Evolutionary conservation across 2,329 filamentous ascomycete genomes (phyloP).

Genomic region (Ceratocystis cubensis): DNA sequence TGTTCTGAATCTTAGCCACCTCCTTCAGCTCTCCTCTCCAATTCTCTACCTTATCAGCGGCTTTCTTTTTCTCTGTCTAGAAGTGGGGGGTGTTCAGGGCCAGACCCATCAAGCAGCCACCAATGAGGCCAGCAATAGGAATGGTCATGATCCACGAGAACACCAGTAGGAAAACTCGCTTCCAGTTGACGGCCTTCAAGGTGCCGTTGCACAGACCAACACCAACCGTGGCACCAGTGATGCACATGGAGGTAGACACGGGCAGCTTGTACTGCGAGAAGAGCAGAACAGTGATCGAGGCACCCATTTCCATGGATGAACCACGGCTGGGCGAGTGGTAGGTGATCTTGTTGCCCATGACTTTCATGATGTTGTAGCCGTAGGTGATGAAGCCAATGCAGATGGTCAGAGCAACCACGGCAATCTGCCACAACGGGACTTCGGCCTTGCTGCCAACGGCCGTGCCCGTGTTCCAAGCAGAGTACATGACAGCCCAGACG

Average conservation of each 20-base stretch:
- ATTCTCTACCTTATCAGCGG: neutral
- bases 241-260: slow-evolving; percentile 68
- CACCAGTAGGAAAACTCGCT: slow-evolving; percentile 55
- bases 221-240: slow-evolving; percentile 66
- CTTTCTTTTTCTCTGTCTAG: neutral
- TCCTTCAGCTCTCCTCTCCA: neutral
- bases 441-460: slow-evolving; percentile 48
- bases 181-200: slow-evolving; percentile 60
- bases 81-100: slow-evolving; percentile 30
- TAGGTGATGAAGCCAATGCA: slow-evolving; percentile 59
- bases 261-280: slow-evolving; percentile 65
- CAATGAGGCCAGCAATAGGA: slow-evolving; percentile 33
- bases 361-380: slow-evolving; percentile 77
- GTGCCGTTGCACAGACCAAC: slow-evolving; percentile 67
- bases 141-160: slow-evolving; percentile 46
- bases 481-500: slow-evolving; percentile 58
- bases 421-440: slow-evolving; percentile 66
- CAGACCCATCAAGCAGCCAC: slow-evolving; percentile 32
- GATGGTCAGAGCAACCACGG: slow-evolving; percentile 51
- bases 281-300: slow-evolving; percentile 61
- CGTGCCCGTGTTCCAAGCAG: slow-evolving; percentile 51
- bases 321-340: slow-evolving; percentile 48
- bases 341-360: slow-evolving; percentile 73
- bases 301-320: slow-evolving; percentile 69
- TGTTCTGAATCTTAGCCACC: neutral